phyloP scores from a whole-genome alignment of 1,139 yeast genomes.

The Taphrina wiesneri region DNA sequence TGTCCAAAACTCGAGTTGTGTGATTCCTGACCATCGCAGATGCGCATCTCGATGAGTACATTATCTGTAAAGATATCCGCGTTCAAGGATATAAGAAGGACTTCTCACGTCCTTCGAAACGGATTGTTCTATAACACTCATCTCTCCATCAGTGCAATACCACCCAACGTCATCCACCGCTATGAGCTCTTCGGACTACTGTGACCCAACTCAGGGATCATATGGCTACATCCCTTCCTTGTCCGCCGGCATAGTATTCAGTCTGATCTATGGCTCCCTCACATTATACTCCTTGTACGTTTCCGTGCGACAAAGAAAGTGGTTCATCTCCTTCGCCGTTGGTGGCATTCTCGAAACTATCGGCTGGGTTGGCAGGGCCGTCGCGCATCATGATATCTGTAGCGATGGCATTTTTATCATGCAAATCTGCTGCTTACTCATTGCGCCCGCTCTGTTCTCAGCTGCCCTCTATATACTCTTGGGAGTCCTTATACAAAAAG shows the following conservation, averaged over 20 bases:
- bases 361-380: conserved; percentile 69
- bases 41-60: neutral
- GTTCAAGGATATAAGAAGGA: neutral
- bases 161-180: neutral
- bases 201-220: neutral
- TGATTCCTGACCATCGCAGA: neutral
- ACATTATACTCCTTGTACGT: neutral
- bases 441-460: conserved; percentile 88
- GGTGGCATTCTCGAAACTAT: conserved; percentile 58
- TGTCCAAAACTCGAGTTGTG: neutral
- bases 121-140: neutral
- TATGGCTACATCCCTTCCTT: conserved; percentile 29
- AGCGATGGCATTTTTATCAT: conserved; percentile 55
- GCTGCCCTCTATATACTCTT: conserved; percentile 59
- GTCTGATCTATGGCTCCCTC: conserved; percentile 14
- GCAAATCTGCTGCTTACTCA: conserved; percentile 69
- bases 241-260: conserved; percentile 21
- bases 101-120: neutral
- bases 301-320: conserved; percentile 5
- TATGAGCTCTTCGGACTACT: neutral
- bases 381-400: conserved; percentile 50
- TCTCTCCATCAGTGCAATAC: neutral
- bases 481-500: conserved; percentile 7
- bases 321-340: conserved; percentile 24
- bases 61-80: neutral